Conservation (phyloP, 805 yeast genomes). For the Cyberlindnera meyerae region DNA sequence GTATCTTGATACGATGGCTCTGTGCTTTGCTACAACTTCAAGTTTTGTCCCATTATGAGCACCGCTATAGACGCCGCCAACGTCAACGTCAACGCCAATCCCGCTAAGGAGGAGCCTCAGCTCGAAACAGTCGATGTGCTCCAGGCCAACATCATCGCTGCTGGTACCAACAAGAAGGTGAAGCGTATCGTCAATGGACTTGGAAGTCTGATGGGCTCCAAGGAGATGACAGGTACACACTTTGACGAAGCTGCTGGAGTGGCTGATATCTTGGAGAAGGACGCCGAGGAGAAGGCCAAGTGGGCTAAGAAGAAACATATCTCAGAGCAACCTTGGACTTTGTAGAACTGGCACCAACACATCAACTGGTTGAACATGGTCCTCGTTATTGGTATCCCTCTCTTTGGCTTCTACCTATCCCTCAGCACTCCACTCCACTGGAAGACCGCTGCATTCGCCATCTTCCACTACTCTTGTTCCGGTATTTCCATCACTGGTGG, state of each 20-base stretch:
- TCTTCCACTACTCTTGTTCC: slow-evolving; percentile 49
- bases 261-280: slow-evolving; percentile 41
- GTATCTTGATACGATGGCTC: no score
- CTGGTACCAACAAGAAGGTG: slow-evolving; percentile 68
- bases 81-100: no score
- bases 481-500: slow-evolving; percentile 83
- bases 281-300: slow-evolving; percentile 36
- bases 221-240: slow-evolving; percentile 60
- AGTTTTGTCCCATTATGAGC: no score
- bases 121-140: slow-evolving; percentile 50
- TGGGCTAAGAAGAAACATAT: slow-evolving; percentile 47
- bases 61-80: no score
- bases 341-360: slow-evolving; percentile 65
- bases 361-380: slow-evolving; percentile 73
- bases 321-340: slow-evolving; percentile 76
- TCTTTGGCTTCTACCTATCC: slow-evolving; percentile 45
- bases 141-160: slow-evolving; percentile 72
- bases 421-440: slow-evolving; percentile 41
- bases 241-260: slow-evolving; percentile 54
- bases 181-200: slow-evolving; percentile 78
- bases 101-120: slow-evolving; percentile 9
- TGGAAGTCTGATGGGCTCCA: slow-evolving; percentile 78
- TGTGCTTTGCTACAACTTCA: no score
- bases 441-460: slow-evolving; percentile 26
- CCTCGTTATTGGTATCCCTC: slow-evolving; percentile 59